These are phyloP conservation scores for Spizellomyces punctatus DNA, from an alignment of 192 early-diverging fungal species.

Conservation along the genomic window DNA sequence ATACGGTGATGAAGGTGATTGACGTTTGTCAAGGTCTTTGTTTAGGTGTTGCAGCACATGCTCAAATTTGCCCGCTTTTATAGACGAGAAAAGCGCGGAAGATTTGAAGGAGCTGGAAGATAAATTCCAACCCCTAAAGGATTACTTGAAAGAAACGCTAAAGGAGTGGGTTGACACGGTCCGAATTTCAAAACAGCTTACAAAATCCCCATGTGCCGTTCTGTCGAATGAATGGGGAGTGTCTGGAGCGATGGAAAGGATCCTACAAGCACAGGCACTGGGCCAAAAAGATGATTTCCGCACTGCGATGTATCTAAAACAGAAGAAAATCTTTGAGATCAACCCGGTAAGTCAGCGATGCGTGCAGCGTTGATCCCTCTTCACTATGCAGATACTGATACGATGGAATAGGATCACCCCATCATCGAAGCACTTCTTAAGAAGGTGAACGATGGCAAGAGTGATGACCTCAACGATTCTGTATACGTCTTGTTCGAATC, in stretches of 20 bases:
- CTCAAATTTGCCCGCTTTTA: not conserved
- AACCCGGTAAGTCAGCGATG: conserved; percentile 41
- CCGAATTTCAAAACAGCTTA: conserved; percentile 73
- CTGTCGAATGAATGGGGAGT: conserved; percentile 47
- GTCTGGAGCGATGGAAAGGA: conserved; percentile 49
- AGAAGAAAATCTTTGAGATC: conserved; percentile 49
- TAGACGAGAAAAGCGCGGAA: conserved; percentile 37
- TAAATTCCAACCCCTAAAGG: conserved; percentile 51
- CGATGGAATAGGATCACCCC: conserved; percentile 38
- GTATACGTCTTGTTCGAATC: conserved; percentile 46
- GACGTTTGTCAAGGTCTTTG: not conserved
- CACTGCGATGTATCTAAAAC: conserved; percentile 33
- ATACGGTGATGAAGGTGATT: conserved; percentile 56
- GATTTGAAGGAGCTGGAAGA: conserved; percentile 29
- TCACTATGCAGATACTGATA: not conserved
- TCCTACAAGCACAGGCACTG: conserved; percentile 51
- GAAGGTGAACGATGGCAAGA: conserved; percentile 37
- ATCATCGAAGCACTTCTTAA: conserved; percentile 40
- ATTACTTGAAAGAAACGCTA: conserved; percentile 44
- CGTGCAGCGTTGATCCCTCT: not conserved
- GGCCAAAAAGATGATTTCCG: conserved; percentile 42
- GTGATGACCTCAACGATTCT: conserved; percentile 26
- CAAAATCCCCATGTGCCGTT: conserved; percentile 77
- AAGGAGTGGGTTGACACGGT: conserved; percentile 52
- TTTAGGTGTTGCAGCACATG: too few species aligned